Evolutionary conservation across 1,284 basidiomycete genomes (phyloP).

Genomic region (Microbotryomycetes sp.): DNA sequence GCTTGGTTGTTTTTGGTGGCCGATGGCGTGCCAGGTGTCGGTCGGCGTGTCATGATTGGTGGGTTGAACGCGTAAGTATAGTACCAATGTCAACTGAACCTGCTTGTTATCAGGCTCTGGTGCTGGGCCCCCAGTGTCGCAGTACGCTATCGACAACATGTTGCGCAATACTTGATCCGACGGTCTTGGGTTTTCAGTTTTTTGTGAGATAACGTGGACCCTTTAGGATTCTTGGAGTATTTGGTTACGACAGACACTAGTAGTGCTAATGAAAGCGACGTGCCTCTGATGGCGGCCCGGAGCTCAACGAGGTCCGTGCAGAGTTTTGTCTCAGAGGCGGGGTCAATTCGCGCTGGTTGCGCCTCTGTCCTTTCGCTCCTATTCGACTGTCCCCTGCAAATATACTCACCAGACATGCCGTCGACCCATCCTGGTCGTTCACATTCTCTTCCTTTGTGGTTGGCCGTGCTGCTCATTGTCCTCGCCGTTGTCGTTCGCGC

Average conservation of each 20-base stretch:
- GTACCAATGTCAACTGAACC: not conserved
- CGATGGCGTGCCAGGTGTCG: slow-evolving; percentile 55
- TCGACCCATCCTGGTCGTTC: not conserved
- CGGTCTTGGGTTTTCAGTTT: not conserved
- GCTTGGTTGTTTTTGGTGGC: slow-evolving; percentile 66
- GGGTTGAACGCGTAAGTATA: slow-evolving; percentile 43
- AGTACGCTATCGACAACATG: slow-evolving; percentile 19
- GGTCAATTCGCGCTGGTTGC: too few species aligned
- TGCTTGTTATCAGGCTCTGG: not conserved
- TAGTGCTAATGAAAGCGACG: too few species aligned
- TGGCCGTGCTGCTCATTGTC: not conserved
- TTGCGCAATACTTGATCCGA: not conserved
- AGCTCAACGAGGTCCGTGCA: too few species aligned
- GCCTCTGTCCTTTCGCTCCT: too few species aligned
- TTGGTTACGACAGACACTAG: too few species aligned
- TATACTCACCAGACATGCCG: not conserved
- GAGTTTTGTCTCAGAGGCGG: too few species aligned
- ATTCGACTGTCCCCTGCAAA: not conserved
- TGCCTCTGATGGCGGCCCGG: too few species aligned
- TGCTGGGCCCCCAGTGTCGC: slow-evolving; percentile 14
- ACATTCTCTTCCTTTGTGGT: not conserved
- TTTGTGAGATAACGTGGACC: too few species aligned
- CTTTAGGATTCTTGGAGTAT: too few species aligned
- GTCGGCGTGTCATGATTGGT: slow-evolving; percentile 62
- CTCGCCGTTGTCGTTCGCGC: not conserved